Evolutionary conservation across 768 basidiomycete species (phyloP), one percentile per base, ranked within the genome.

Genomic region (Hirschioporus abietinus): DNA sequence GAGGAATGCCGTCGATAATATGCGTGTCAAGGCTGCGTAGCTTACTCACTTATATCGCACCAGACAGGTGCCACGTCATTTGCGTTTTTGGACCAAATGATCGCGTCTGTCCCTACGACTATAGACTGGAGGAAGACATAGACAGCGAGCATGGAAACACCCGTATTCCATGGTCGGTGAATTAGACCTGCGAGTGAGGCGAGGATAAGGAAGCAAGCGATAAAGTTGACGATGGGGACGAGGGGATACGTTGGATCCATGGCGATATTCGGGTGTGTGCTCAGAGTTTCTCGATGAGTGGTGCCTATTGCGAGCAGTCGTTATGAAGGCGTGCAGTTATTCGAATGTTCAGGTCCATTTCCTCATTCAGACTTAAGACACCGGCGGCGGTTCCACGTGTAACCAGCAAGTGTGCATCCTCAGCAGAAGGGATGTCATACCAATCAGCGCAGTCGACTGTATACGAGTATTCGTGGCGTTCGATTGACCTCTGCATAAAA

Each of bases 31-130:
- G 58, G 18, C n/a, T 60, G 42, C 20, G 12, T 52, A 27, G 25
- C 24, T 36, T 15, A 61, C 60, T 25, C 23, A 24, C 60, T 9
- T 25, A 61, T 61, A 71, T 87, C 86, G 71, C 86, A 86, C 82
- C 83, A 88, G 7, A 78, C 75, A 0, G 83, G 83, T 0, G 74
- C 67, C 25, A 67, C 66, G 67, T 81, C 73, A 1, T 66, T 67
- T 26, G 70, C 65, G 24, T 73, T 78, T 15, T 74, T 68, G 36
- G 70, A 69, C 81, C 81, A 84, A 24, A 78, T 68, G 63, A 75
- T 77, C 70, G 70, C 78, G 69, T 81, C 78, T 42, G 77, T 70
- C 58, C 78, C 69, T 58, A 68, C 68, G 18, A 76, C 30, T 7
- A 79, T 35, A 57, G 72, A 75, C 0, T 61, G 65, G n/a, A 69